Conservation (phyloP, 305 asterid genomes). For the Euphrasia arctica region DNA sequence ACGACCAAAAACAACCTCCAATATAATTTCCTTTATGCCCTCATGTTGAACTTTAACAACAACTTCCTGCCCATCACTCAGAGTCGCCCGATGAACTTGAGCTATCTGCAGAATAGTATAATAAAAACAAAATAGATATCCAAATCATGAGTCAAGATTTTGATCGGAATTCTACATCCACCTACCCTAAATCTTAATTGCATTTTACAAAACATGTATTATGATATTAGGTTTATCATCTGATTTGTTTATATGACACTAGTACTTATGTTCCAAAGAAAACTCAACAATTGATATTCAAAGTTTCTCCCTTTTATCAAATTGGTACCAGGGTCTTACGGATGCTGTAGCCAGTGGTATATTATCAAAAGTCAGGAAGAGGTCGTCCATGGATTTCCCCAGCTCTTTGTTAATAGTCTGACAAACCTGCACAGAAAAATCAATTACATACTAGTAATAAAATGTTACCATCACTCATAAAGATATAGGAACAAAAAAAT, state of each 20-base stretch:
- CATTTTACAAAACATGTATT: constrained; percentile 8
- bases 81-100: constrained; percentile 98
- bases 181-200: constrained; percentile 8
- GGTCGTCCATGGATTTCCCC: constrained; percentile 77
- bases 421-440: constrained; percentile 60
- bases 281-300: constrained; percentile 17
- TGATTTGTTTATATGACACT: constrained; percentile 7
- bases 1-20: constrained; percentile 56
- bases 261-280: constrained; percentile 16
- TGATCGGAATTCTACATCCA: constrained; percentile 13
- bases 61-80: constrained; percentile 71
- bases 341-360: constrained; percentile 96
- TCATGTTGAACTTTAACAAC: constrained; percentile 98
- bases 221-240: constrained; percentile 16
- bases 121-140: background rate
- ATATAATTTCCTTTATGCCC: constrained; percentile 73
- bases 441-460: constrained; percentile 20
- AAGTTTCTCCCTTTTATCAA: constrained; percentile 16
- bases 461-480: constrained; percentile 25
- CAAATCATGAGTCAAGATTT: background rate
- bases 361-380: constrained; percentile 68
- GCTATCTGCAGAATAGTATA: constrained; percentile 61
- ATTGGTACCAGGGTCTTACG: constrained; percentile 47
- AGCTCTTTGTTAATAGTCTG: constrained; percentile 60
- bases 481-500: constrained; percentile 24